phyloP scores from a whole-genome alignment of 352 stramenopile species.

The Phytophthora sansomeana region DNA sequence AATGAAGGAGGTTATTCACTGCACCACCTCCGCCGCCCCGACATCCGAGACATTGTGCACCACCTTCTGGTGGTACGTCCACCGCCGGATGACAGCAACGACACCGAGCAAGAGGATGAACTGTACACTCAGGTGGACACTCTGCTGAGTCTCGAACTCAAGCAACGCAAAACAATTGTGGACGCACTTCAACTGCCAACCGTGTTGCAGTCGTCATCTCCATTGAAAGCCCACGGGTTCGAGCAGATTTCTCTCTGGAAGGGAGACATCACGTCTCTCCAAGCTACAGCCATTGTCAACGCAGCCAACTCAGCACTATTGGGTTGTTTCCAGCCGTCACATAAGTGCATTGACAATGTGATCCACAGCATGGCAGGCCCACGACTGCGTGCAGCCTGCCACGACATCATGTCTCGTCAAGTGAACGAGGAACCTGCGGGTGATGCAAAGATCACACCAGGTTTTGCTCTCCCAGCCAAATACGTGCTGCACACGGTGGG shows the following conservation, averaged over 20 bases:
- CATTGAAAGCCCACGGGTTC: constrained; percentile 16
- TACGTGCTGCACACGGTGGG: constrained; percentile 76
- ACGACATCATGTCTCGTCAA: constrained; percentile 53
- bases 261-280: constrained; percentile 71
- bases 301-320: constrained; percentile 69
- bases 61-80: constrained; percentile 57
- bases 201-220: constrained; percentile 1
- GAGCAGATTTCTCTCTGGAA: constrained; percentile 66
- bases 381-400: constrained; percentile 61
- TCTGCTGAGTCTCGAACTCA: constrained; percentile 35
- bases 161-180: constrained; percentile 27
- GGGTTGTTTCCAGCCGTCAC: constrained; percentile 74
- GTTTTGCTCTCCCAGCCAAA: constrained; percentile 53
- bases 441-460: constrained; percentile 63
- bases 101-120: constrained; percentile 38
- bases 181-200: constrained; percentile 25
- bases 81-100: constrained; percentile 36
- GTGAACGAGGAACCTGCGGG: constrained; percentile 51
- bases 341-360: constrained; percentile 81
- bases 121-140: constrained; percentile 48
- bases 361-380: constrained; percentile 72
- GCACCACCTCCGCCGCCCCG: constrained; percentile 47
- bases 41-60: constrained; percentile 62
- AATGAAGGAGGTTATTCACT: constrained; percentile 45
- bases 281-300: constrained; percentile 72